A percentile compares a stretch with the other conserved stretches of the same genome.
These are phyloP conservation scores for Leptosphaerulina australis DNA, from an alignment of 2,329 filamentous ascomycete species.

Conservation along the genomic window DNA sequence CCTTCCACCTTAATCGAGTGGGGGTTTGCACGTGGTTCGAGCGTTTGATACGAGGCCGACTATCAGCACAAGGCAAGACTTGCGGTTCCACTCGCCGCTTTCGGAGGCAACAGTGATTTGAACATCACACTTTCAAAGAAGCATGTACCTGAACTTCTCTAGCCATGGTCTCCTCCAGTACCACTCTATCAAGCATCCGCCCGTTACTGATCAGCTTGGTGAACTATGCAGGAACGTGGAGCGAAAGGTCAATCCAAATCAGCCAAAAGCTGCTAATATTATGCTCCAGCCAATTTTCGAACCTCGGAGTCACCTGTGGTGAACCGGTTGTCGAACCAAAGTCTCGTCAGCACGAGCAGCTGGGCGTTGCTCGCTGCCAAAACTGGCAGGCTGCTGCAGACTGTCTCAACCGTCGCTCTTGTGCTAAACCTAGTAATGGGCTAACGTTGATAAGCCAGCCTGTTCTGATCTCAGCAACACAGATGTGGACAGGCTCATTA, in stretches of 20 bases:
- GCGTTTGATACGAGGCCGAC: conserved; percentile 5
- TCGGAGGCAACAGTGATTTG: not conserved
- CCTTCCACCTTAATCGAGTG: not conserved
- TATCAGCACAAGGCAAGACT: not conserved
- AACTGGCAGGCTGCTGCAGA: not conserved
- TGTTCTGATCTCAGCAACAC: not conserved
- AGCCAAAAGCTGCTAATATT: conserved; percentile 11
- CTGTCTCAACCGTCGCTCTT: not conserved
- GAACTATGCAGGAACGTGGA: conserved; percentile 14
- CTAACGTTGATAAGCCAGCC: conserved; percentile 1
- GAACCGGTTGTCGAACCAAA: not conserved
- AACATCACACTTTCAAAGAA: not conserved
- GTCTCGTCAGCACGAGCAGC: not conserved
- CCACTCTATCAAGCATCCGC: not conserved
- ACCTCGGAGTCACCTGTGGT: not conserved
- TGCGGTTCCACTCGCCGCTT: conserved; percentile 1
- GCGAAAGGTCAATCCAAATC: not conserved
- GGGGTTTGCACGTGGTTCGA: conserved; percentile 6
- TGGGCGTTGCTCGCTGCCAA: not conserved
- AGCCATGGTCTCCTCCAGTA: not conserved
- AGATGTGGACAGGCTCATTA: not conserved
- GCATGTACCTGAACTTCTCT: conserved; percentile 5
- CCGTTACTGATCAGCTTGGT: conserved; percentile 3
- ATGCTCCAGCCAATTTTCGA: conserved; percentile 1
- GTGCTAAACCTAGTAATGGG: not conserved